Evolutionary conservation across 1,284 basidiomycete genomes (phyloP).

Genomic region (Rhodofomes roseus): DNA sequence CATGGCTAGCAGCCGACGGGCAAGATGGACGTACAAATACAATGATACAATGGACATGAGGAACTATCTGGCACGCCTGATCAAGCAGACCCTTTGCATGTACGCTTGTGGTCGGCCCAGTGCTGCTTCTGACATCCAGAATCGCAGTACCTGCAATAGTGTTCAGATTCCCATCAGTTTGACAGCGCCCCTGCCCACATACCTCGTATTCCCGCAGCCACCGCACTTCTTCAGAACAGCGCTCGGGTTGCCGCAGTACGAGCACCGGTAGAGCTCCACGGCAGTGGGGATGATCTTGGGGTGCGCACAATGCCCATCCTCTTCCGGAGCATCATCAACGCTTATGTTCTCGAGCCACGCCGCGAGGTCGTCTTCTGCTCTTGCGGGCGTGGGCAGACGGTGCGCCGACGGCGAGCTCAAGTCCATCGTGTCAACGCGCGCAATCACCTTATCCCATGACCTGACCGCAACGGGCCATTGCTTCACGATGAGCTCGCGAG

Average conservation of each 20-base stretch:
- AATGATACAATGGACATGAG: background rate
- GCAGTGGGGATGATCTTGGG: constrained; percentile 40
- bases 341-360: constrained; percentile 51
- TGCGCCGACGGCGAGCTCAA: constrained; percentile 18
- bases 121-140: constrained; percentile 45
- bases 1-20: background rate
- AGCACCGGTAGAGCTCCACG: constrained; percentile 49
- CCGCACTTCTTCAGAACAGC: constrained; percentile 39
- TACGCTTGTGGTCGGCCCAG: constrained; percentile 34
- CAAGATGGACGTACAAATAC: background rate
- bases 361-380: constrained; percentile 49
- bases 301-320: constrained; percentile 26
- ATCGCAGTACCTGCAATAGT: constrained; percentile 45
- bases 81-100: constrained; percentile 14
- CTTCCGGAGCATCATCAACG: constrained; percentile 36
- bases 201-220: constrained; percentile 37
- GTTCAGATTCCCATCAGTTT: background rate
- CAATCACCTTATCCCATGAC: constrained; percentile 43
- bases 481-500: constrained; percentile 43
- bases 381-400: constrained; percentile 26
- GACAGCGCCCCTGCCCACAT: constrained; percentile 1
- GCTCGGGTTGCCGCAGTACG: constrained; percentile 57
- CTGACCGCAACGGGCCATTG: constrained; percentile 38
- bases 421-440: constrained; percentile 31
- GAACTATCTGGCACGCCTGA: background rate